Base-by-base conservation (phyloP, 768 basidiomycete species). In the Epithele typhae region DNA sequence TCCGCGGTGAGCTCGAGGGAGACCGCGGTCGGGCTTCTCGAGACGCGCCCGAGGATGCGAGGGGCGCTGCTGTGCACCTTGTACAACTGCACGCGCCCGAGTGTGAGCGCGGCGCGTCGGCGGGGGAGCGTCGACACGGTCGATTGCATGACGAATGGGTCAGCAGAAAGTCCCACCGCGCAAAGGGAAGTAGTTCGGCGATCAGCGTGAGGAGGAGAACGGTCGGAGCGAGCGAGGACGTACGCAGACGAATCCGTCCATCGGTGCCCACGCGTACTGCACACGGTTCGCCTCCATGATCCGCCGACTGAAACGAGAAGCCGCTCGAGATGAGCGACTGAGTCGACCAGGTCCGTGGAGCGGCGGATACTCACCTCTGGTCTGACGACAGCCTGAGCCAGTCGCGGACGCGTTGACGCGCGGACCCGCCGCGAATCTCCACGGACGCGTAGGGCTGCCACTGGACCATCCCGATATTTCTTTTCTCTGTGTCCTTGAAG, bases 321-420 rank as follows among this genome's bases (percentile, higher is more conserved):
- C 8, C 27, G 27, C 14, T 14, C 27, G 14, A 30, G 7, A 14
- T 30, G 8, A 30, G 27, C 27, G 27, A 30, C 8, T 30, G 27
- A 14, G 27, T 7, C 27, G 27, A 14, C 27, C 14, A n/a, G 8
- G 27, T 30, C 27, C 27, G 14, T 7, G 27, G 14, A 30, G 14
- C 7, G 23, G 30, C 7, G 17, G 39, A 35, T 14, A 61, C 71
- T 37, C 25, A 74, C 77, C 64, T 67, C 49, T 57, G 58, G 45
- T 81, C 79, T 0, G 69, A 47, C 0, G 79, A 73, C 14, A 85
- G 60, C 7, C 60, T 66, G 10, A 86, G 68, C 81, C 82, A 85
- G 14, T 69, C 68, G 18, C 62, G 67, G 23, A 73, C 69, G 22
- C 60, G 56, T 56, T 77, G 77, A 57, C 76, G 80, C 3, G 64